Percentiles rank a stretch among this genome's conserved stretches.
phyloP scores from a whole-genome alignment of 139 green algal species.

The Yamagishiella unicocca region DNA sequence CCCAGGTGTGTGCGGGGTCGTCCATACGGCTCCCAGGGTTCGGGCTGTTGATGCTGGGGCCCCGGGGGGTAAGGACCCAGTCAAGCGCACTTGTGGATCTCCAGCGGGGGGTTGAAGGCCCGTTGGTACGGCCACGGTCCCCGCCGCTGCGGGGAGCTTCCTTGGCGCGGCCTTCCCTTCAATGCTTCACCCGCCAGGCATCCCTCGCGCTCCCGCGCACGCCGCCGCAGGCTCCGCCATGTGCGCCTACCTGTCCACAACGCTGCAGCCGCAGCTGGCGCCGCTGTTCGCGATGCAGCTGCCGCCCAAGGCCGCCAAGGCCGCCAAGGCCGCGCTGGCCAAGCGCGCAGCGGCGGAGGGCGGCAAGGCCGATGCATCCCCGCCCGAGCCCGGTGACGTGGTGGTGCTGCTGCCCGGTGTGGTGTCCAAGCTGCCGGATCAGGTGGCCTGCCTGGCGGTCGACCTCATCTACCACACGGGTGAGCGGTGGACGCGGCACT shows the following conservation, averaged over 20 bases:
- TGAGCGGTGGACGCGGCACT: background rate
- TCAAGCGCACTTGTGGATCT: too few species aligned
- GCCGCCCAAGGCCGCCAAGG: conserved; percentile 40
- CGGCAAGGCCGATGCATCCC: background rate
- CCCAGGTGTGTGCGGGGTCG: background rate
- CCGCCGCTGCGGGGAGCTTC: too few species aligned
- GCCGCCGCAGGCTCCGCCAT: conserved; percentile 43
- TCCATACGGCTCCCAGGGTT: too few species aligned
- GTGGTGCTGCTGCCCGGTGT: conserved; percentile 39
- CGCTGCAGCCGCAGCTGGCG: conserved; percentile 60
- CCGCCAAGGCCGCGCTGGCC: conserved; percentile 30
- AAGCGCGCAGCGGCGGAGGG: conserved; percentile 19
- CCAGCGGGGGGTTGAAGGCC: too few species aligned
- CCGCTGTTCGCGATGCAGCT: conserved; percentile 55
- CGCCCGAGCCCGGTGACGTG: background rate
- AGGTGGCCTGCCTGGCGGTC: conserved; percentile 41
- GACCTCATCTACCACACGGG: conserved; percentile 59
- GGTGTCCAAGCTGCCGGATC: conserved; percentile 20
- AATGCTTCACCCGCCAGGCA: too few species aligned
- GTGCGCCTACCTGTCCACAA: background rate
- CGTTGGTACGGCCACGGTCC: too few species aligned
- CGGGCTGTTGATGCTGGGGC: too few species aligned
- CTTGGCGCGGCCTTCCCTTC: too few species aligned
- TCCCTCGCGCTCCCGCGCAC: background rate
- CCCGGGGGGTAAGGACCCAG: too few species aligned